Percentiles rank a stretch among this genome's conserved stretches.
Evolutionary conservation across 2,329 filamentous ascomycete species (phyloP).

Genomic region (Clarireedia sp.): DNA sequence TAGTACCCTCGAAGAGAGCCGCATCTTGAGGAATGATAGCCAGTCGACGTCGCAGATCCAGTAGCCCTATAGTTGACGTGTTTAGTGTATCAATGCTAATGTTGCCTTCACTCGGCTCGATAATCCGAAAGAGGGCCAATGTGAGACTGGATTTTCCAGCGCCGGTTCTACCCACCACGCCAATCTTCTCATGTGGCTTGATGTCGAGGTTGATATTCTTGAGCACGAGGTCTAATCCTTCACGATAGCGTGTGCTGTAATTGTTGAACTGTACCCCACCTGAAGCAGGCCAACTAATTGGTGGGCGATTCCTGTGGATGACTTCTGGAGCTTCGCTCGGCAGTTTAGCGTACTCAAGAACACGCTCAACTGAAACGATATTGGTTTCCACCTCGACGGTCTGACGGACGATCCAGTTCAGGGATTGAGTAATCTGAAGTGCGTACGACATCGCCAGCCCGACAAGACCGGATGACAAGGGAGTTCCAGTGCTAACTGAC

Average conservation of each 20-base stretch:
- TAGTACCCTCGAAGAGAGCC: slow-evolving; percentile 85
- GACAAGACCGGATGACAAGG: slow-evolving; percentile 64
- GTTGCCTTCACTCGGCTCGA: slow-evolving; percentile 74
- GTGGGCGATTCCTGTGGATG: slow-evolving; percentile 76
- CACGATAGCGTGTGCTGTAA: slow-evolving; percentile 88
- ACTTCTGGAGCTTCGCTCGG: slow-evolving; percentile 94
- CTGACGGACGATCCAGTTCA: slow-evolving; percentile 99
- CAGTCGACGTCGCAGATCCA: slow-evolving; percentile 80
- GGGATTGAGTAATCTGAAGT: slow-evolving; percentile 88
- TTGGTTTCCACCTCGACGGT: slow-evolving; percentile 99
- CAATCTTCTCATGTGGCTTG: slow-evolving; percentile 95
- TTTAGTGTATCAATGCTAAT: slow-evolving; percentile 87
- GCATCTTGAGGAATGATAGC: slow-evolving; percentile 98
- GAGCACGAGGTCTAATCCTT: slow-evolving; percentile 82
- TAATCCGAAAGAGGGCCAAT: slow-evolving; percentile 87
- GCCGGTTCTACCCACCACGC: slow-evolving; percentile 90
- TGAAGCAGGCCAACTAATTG: slow-evolving; percentile 83
- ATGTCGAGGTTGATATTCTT: slow-evolving; percentile 90
- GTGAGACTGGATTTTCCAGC: slow-evolving; percentile 95
- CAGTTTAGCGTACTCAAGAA: slow-evolving; percentile 86
- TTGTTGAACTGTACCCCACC: slow-evolving; percentile 86
- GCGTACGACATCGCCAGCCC: slow-evolving; percentile 96
- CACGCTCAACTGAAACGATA: slow-evolving; percentile 95
- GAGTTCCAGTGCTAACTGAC: slow-evolving; percentile 61
- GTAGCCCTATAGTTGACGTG: slow-evolving; percentile 80